A percentile compares a stretch with the other conserved stretches of the same genome.
These are phyloP conservation scores for Ophiostoma ulmi DNA, from an alignment of 2,329 filamentous ascomycete genomes.

Conservation along the genomic window DNA sequence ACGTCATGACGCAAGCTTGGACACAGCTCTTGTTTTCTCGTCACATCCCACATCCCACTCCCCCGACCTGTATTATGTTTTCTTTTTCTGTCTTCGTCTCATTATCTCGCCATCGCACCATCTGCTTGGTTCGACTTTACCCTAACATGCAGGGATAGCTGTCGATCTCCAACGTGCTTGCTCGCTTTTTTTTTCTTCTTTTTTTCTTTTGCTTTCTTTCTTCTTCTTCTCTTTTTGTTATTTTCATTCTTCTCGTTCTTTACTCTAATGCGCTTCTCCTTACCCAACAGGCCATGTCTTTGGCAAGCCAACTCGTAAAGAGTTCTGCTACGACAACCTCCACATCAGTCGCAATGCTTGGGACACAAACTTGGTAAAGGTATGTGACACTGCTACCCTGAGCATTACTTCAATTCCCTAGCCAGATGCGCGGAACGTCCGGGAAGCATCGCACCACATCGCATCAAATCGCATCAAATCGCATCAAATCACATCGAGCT, in stretches of 20 bases:
- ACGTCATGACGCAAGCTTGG: constrained; percentile 32
- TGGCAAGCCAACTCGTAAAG: constrained; percentile 90
- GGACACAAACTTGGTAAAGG: constrained; percentile 98
- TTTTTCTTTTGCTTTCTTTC: too few species aligned
- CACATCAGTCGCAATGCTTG: constrained; percentile 97
- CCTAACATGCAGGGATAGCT: not conserved
- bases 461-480: not conserved
- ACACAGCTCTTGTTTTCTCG: constrained; percentile 19
- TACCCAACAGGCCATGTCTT: constrained; percentile 80
- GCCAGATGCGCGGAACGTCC: not conserved
- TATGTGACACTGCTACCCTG: constrained; percentile 38
- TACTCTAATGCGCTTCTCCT: not conserved
- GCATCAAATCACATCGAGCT: not conserved
- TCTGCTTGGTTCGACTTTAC: not conserved
- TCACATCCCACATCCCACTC: not conserved
- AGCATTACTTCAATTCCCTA: not conserved
- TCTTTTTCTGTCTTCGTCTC: not conserved
- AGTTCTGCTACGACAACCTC: constrained; percentile 97
- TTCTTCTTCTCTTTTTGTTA: not conserved
- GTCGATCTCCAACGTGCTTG: constrained; percentile 7
- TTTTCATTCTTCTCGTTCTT: constrained; percentile 14
- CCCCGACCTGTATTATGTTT: not conserved
- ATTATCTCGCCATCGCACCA: not conserved
- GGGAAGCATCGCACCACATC: not conserved
- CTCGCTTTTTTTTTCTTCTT: too few species aligned